phyloP scores from a whole-genome alignment of 2,329 filamentous ascomycete genomes.

The Pseudogymnoascus sp. region DNA sequence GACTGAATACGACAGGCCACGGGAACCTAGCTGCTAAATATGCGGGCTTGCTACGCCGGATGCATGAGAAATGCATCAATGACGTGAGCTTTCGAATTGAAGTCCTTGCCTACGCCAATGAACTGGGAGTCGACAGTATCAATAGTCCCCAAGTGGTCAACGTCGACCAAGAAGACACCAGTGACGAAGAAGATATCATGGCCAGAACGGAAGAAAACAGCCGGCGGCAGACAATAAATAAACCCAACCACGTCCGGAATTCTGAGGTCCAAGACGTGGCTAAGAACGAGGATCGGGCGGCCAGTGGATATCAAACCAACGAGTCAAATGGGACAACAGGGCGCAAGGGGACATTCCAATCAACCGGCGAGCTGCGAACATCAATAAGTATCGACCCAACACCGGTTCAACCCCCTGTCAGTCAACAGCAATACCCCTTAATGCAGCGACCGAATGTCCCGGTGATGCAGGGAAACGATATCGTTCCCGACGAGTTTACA shows the following conservation, averaged over 20 bases:
- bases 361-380: neutral
- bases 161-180: neutral
- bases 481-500: slow-evolving; percentile 18
- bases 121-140: neutral
- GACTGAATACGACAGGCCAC: slow-evolving; percentile 7
- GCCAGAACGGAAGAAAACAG: neutral
- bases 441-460: slow-evolving; percentile 1
- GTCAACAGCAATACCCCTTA: slow-evolving; percentile 7
- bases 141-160: neutral
- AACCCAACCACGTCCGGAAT: neutral
- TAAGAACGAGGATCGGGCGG: neutral
- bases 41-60: slow-evolving; percentile 13
- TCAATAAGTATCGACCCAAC: neutral
- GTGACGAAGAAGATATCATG: neutral
- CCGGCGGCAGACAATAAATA: neutral
- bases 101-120: slow-evolving; percentile 14
- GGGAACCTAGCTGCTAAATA: slow-evolving; percentile 17
- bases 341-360: neutral
- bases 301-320: neutral
- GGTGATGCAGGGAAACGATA: neutral
- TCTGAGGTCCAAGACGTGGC: neutral
- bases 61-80: slow-evolving; percentile 12
- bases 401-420: slow-evolving; percentile 1
- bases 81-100: slow-evolving; percentile 9
- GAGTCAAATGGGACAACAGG: neutral